Base-by-base conservation (phyloP, 2,329 filamentous ascomycete genomes). In the Fusarium chaquense region DNA sequence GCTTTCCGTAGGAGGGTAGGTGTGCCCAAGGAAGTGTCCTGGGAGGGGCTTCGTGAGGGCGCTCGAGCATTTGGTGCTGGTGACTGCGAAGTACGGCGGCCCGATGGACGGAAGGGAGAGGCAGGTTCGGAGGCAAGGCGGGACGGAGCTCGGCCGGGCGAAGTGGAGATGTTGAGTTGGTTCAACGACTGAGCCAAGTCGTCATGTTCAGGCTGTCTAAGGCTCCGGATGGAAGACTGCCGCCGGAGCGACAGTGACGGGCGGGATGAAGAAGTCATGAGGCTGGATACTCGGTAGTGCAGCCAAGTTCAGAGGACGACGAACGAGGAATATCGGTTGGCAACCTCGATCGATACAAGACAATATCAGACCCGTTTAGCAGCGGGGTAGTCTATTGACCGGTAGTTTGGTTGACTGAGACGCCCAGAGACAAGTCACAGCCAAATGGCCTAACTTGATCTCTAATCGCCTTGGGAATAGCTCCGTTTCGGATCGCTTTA, bases 1-100 rank as follows among this genome's bases (percentile, higher is more conserved):
- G 86, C 82, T 72, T 89, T 89, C 30, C 85, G 83, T 40, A 86
- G 77, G 8, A 89, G 78, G 1, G 82, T 80, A 2, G 86, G 86
- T 4, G 86, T 86, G 22, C 78, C 79, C 6, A 84, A 82, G 56
- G 83, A 80, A 7, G 85, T 83, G 13, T 81, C 78, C 61, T 73
- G 76, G 65, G 76, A 85, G 55, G 73, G 84, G 80, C 76, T 85
- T 75, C 76, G 83, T 72, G 78, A 83, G 66, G 70, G 81, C 66
- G 72, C 76, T 69, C 75, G 71, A 30, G 67, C 59, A 63, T 72
- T 69, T 26, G 69, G 68, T 26, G 50, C 63, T 13, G 73, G 69
- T 18, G 73, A 75, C 40, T 74, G 71, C 5, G 74, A 71, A 38
- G 60, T 62, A 24, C 73, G 80, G 58, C 72, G 79, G 60, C 73